Evolutionary conservation across 306 rosid species (phyloP).

Genomic region (Acacia confusa): DNA sequence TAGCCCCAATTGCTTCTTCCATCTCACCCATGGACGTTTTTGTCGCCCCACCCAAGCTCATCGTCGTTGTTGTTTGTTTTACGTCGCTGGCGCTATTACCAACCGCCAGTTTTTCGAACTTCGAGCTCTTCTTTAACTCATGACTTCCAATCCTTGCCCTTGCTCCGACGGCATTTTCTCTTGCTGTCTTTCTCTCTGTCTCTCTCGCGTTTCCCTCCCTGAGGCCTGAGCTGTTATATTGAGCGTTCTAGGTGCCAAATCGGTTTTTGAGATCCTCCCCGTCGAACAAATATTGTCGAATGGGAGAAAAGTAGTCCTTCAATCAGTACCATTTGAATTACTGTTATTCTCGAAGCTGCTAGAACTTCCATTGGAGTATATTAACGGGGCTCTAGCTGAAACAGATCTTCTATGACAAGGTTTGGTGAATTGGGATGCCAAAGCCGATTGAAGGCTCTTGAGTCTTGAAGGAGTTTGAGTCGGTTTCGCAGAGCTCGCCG

Average conservation of each 20-base stretch:
- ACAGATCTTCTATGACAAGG: conserved; percentile 80
- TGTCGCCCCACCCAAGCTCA: too few species aligned
- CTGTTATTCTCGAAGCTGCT: conserved; percentile 26
- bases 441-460: conserved; percentile 44
- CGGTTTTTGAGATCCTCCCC: conserved; percentile 57
- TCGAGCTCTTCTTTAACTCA: conserved; percentile 52
- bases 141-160: conserved; percentile 66
- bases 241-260: conserved; percentile 39
- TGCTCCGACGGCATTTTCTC: conserved; percentile 79
- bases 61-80: too few species aligned
- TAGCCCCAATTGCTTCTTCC: too few species aligned
- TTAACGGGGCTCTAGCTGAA: conserved; percentile 76
- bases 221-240: conserved; percentile 41
- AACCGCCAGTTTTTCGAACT: conserved; percentile 51
- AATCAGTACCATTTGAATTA: conserved; percentile 29
- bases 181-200: conserved; percentile 41
- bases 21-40: too few species aligned
- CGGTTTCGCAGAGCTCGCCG: conserved; percentile 48
- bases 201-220: too few species aligned
- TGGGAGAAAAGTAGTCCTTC: conserved; percentile 41
- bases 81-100: conserved; percentile 22
- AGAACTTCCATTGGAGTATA: conserved; percentile 62
- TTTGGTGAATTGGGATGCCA: conserved; percentile 27
- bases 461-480: conserved; percentile 36
- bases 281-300: conserved; percentile 72